A percentile compares a stretch with the other conserved stretches of the same genome.
These are phyloP conservation scores for Pseudogymnoascus sp. DNA, from an alignment of 2,329 filamentous ascomycete species.

Conservation along the genomic window DNA sequence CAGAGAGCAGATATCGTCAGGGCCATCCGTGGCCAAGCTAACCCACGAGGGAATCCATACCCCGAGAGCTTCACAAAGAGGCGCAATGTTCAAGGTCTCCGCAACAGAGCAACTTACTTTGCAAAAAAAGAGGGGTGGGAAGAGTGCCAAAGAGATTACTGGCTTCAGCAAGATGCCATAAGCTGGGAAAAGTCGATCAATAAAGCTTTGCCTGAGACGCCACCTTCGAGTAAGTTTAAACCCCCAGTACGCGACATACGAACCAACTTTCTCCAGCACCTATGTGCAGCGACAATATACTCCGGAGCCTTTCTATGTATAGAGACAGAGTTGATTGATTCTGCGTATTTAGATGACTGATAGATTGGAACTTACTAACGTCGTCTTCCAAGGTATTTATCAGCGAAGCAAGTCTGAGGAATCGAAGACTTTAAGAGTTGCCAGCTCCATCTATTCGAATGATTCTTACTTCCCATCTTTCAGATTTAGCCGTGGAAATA, in stretches of 20 bases:
- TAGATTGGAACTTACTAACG: not conserved
- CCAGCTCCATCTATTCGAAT: not conserved
- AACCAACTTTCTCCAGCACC: not conserved
- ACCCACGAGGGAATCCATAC: not conserved
- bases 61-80: not conserved
- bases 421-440: not conserved
- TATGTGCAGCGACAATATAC: not conserved
- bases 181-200: not conserved
- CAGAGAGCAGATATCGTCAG: not conserved
- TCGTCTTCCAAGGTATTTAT: not conserved
- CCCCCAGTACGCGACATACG: not conserved
- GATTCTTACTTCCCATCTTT: not conserved
- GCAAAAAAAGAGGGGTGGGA: not conserved
- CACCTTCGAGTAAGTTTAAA: not conserved
- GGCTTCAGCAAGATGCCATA: conserved; percentile 1
- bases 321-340: not conserved
- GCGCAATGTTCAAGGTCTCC: not conserved
- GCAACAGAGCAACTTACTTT: conserved; percentile 2
- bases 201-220: conserved; percentile 1
- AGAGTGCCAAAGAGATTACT: not conserved
- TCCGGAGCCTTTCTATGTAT: too few relatives aligned
- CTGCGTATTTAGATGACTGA: too few relatives aligned
- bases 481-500: not conserved
- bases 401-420: not conserved
- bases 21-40: not conserved